A percentile compares a stretch with the other conserved stretches of the same genome.
Evolutionary conservation across 192 early-diverging fungal genomes (phyloP).

Genomic region (Bifiguratus adelaidae): DNA sequence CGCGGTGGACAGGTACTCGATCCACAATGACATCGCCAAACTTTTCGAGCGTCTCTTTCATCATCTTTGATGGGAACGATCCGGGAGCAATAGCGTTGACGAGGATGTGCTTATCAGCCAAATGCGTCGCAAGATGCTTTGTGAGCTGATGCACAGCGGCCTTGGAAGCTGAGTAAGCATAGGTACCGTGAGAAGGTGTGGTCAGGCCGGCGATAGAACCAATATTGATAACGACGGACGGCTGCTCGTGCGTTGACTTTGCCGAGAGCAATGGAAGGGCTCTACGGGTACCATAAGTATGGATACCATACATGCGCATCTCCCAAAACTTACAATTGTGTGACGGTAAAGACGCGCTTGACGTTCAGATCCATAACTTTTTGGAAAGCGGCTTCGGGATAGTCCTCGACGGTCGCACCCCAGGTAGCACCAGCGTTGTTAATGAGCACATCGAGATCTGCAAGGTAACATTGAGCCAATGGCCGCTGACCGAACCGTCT

Average conservation of each 20-base stretch:
- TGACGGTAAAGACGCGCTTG: constrained; percentile 69
- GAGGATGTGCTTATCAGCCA: constrained; percentile 48
- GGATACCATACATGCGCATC: too few species aligned
- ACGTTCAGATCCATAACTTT: constrained; percentile 81
- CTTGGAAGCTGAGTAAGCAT: constrained; percentile 73
- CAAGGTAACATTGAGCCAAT: not conserved
- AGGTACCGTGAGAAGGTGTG: constrained; percentile 27
- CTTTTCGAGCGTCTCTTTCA: constrained; percentile 44
- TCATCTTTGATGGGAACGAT: constrained; percentile 69
- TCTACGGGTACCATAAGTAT: constrained; percentile 5
- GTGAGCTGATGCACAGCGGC: constrained; percentile 70
- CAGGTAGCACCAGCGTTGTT: constrained; percentile 71
- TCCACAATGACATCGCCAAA: constrained; percentile 38
- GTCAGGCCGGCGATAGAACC: constrained; percentile 48
- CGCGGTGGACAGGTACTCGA: constrained; percentile 54
- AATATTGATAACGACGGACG: constrained; percentile 79
- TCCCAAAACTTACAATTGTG: constrained; percentile 47
- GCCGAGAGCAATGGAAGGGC: constrained; percentile 57
- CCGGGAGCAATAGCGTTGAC: constrained; percentile 63
- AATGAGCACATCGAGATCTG: constrained; percentile 72
- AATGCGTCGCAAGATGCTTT: constrained; percentile 43
- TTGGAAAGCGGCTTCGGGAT: constrained; percentile 50
- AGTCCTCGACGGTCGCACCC: constrained; percentile 33
- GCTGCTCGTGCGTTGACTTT: constrained; percentile 33
- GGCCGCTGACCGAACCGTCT: not conserved